These are phyloP conservation scores for Akanthomyces muscarius DNA, from an alignment of 2,329 filamentous ascomycete genomes.

Conservation along the genomic window DNA sequence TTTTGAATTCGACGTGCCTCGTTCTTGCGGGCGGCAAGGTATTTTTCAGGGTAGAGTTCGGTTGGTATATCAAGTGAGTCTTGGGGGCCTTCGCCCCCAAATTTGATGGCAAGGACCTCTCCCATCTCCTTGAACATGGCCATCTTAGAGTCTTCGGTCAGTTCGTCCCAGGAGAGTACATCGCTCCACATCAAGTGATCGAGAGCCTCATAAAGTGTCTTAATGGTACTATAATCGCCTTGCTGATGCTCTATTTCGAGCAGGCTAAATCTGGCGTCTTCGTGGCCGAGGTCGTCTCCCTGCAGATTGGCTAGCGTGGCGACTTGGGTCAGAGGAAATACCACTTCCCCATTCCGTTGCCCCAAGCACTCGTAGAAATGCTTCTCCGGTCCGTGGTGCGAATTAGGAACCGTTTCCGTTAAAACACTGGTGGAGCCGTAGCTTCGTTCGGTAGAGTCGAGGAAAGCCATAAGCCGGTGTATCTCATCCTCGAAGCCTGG, in stretches of 20 bases:
- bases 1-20: constrained; percentile 44
- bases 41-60: constrained; percentile 52
- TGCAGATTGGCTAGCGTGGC: constrained; percentile 29
- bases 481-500: constrained; percentile 49
- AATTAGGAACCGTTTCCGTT: constrained; percentile 33
- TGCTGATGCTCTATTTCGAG: constrained; percentile 38
- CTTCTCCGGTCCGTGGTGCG: constrained; percentile 35
- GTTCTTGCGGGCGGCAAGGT: constrained; percentile 41
- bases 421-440: constrained; percentile 54
- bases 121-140: constrained; percentile 43
- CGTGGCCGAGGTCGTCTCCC: constrained; percentile 29
- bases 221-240: constrained; percentile 19
- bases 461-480: constrained; percentile 60
- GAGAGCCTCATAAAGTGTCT: constrained; percentile 34
- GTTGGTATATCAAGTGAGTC: constrained; percentile 48
- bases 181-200: constrained; percentile 48
- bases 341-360: constrained; percentile 24
- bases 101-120: constrained; percentile 47
- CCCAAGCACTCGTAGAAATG: constrained; percentile 43
- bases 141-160: constrained; percentile 36
- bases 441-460: constrained; percentile 56
- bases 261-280: constrained; percentile 38
- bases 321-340: constrained; percentile 32
- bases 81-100: constrained; percentile 39
- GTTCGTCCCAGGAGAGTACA: constrained; percentile 34